Percentiles rank a stretch among this genome's conserved stretches.
These are phyloP conservation scores for Petunia hybrid DNA, from an alignment of 305 asterid genomes.

Conservation along the genomic window DNA sequence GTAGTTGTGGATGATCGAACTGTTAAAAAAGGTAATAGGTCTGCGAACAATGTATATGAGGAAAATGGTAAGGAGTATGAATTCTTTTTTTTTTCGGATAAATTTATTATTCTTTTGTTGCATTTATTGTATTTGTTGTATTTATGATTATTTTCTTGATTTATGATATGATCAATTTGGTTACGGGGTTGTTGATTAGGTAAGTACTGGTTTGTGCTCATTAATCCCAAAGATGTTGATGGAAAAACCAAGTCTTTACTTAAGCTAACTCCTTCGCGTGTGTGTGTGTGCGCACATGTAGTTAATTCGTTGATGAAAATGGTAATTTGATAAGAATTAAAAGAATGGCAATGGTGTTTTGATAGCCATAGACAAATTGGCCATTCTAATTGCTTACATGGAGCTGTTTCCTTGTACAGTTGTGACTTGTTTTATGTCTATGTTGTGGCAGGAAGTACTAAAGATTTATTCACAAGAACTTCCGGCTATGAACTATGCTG, in stretches of 20 bases:
- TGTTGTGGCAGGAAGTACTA: conserved; percentile 66
- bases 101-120: background rate
- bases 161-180: background rate
- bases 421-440: background rate
- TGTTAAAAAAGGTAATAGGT: conserved; percentile 28
- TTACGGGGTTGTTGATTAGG: conserved; percentile 42
- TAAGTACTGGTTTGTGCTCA: conserved; percentile 58
- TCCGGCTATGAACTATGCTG: conserved; percentile 90
- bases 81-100: background rate
- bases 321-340: background rate
- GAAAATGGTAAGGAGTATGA: conserved; percentile 48
- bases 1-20: conserved; percentile 54
- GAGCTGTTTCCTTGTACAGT: background rate
- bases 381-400: background rate
- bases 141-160: background rate
- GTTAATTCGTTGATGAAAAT: background rate
- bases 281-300: background rate
- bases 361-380: background rate
- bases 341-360: background rate
- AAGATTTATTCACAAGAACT: conserved; percentile 74
- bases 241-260: conserved; percentile 59
- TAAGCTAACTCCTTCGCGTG: conserved; percentile 51
- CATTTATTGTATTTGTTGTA: conserved; percentile 1
- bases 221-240: conserved; percentile 69
- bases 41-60: conserved; percentile 35